Evolutionary conservation across 441 rosid species (phyloP), one percentile per base, ranked within the genome.

Genomic region (Eruca vesicaria): DNA sequence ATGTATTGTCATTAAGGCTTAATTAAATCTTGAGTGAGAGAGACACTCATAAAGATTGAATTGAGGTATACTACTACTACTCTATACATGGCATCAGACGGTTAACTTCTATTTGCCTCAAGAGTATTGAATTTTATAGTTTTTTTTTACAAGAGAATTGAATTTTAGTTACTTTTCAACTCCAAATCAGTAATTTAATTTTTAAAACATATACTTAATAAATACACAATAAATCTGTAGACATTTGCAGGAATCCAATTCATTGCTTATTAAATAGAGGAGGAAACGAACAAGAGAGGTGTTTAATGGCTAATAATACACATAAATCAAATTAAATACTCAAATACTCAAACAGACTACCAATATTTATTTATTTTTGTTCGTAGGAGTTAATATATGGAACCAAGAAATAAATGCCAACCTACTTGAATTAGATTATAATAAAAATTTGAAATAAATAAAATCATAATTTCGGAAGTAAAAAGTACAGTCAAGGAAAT

Each of bases 341-440:
- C 81, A 59, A 79, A 73, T 74, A 64, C 77, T 63, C 81, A 77
- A 23, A 70, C 80, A 80, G 84, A 73, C 58, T 11, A 55, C 61
- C 41, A 71, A 66, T 66, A 19, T 60, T 78, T 77, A 8, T 77
- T 67, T 53, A 52, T 10, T 78, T 78, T 78, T 76, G 84, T 83
- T 86, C 85, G 73, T 80, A 59, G 81, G 84, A 86, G 85, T 89
- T 81, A 88, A 84, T 88, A 82, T 79, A 81, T 84, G 86, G 74
- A 85, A 81, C 79, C 86, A 84, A 92, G 68, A 81, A 85, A 89
- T 87, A 75, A 92, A 84, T 90, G 84, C 80, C 88, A 81, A 86
- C 89, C 90, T 84, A 86, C 81, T 70, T 67, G 66, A 68, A 78
- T 78, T 78, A 73, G 78, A 73, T 73, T 53, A 66, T 38, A 38